A percentile compares a stretch with the other conserved stretches of the same genome.
Evolutionary conservation across 257 asterid genomes (phyloP).

Genomic region (Anisodus acutangulus): DNA sequence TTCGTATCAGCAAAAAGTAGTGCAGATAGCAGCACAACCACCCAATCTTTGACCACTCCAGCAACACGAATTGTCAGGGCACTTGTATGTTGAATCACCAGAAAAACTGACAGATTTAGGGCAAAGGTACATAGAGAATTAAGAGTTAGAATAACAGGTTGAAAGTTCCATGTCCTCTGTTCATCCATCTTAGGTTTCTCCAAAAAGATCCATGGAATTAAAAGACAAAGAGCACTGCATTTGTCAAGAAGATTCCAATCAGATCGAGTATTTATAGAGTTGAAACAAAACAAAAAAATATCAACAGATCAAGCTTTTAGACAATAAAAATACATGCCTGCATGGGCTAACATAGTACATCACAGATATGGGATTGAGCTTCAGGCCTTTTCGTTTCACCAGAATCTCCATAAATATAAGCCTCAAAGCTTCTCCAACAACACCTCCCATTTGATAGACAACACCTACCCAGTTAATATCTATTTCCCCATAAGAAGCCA

Average conservation of each 20-base stretch:
- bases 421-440: constrained; percentile 73
- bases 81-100: constrained; percentile 92
- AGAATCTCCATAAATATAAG: constrained; percentile 92
- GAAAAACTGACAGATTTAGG: constrained; percentile 94
- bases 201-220: constrained; percentile 55
- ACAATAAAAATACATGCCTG: constrained; percentile 63
- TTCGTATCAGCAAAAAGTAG: constrained; percentile 89
- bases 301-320: not conserved
- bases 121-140: constrained; percentile 95
- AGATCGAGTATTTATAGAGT: not conserved
- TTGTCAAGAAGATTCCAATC: constrained; percentile 28
- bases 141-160: constrained; percentile 66
- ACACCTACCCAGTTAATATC: constrained; percentile 92
- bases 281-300: not conserved
- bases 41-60: constrained; percentile 99
- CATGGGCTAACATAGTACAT: constrained; percentile 99
- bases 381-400: constrained; percentile 90
- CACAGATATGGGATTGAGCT: constrained; percentile 86
- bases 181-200: constrained; percentile 93
- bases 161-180: constrained; percentile 72
- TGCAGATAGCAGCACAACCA: constrained; percentile 90
- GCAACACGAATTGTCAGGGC: constrained; percentile 99
- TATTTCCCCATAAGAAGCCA: constrained; percentile 97
- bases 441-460: constrained; percentile 64
- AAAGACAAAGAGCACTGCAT: constrained; percentile 72